Conservation (phyloP, 148 eudicot species). For the Cornus suecica region DNA sequence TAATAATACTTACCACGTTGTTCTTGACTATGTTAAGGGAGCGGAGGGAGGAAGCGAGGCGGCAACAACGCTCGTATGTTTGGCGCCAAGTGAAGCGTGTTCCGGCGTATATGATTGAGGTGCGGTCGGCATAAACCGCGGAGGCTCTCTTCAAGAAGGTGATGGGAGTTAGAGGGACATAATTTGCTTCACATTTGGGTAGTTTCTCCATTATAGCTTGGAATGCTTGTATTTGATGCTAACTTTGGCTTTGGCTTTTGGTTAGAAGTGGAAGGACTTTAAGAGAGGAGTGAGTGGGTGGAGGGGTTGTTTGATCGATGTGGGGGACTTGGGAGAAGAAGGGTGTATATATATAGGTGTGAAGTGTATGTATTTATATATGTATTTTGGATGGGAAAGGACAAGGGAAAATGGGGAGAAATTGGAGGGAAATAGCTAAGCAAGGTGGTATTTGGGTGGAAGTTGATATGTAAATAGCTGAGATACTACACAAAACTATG, state of each 20-base stretch:
- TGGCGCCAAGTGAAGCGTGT: constrained; percentile 69
- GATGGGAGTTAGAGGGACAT: constrained; percentile 64
- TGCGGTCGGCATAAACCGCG: constrained; percentile 50
- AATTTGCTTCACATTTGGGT: constrained; percentile 66
- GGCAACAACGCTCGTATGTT: constrained; percentile 73
- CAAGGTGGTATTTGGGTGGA: neutral
- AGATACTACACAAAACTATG: neutral
- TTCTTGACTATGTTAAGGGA: constrained; percentile 55
- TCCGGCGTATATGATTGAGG: constrained; percentile 58
- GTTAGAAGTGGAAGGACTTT: neutral
- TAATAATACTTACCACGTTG: constrained; percentile 63
- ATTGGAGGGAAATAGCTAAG: neutral
- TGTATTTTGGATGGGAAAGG: neutral
- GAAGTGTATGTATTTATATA: neutral
- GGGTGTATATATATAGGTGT: neutral
- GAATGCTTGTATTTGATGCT: neutral
- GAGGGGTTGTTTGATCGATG: neutral
- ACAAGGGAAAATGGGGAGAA: neutral
- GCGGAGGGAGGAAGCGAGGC: constrained; percentile 72
- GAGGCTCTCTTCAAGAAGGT: constrained; percentile 76
- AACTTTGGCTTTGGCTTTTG: neutral
- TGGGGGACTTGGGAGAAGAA: neutral
- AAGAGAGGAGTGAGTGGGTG: constrained; percentile 1
- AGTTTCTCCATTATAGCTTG: constrained; percentile 47
- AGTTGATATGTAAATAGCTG: no score